These are phyloP conservation scores for Dinochytrium kinnereticum DNA, from an alignment of 371 early-diverging fungal genomes.

Conservation along the genomic window DNA sequence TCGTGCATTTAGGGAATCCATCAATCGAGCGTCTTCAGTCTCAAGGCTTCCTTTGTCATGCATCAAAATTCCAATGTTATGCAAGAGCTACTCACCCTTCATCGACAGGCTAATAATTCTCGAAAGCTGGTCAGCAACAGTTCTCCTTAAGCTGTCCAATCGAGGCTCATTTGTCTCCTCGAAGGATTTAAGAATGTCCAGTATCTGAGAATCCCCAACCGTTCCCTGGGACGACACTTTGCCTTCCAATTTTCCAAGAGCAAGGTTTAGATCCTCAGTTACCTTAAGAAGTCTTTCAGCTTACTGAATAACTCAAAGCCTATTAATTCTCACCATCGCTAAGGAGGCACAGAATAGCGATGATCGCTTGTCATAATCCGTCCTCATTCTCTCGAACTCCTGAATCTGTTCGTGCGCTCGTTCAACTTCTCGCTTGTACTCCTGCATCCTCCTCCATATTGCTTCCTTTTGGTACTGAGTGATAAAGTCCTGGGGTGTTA, in stretches of 20 bases:
- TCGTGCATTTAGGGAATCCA: conserved; percentile 15
- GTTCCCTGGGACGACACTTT: background rate
- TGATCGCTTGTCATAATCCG: conserved; percentile 9
- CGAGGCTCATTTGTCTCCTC: background rate
- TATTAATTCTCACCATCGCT: conserved; percentile 16
- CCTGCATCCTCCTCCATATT: conserved; percentile 80
- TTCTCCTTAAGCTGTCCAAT: background rate
- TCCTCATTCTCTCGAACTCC: conserved; percentile 17
- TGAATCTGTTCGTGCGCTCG: conserved; percentile 46
- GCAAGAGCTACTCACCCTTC: background rate
- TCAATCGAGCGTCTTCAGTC: background rate
- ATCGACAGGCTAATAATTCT: background rate
- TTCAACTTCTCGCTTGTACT: conserved; percentile 70
- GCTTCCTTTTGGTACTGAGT: conserved; percentile 78
- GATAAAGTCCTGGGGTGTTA: conserved; percentile 48
- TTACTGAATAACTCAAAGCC: conserved; percentile 1
- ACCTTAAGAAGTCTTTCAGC: conserved; percentile 12
- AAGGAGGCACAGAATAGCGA: conserved; percentile 12
- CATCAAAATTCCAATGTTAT: background rate
- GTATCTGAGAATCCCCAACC: background rate
- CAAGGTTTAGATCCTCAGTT: background rate
- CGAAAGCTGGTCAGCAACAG: background rate
- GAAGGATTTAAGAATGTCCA: background rate
- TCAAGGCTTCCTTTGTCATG: background rate
- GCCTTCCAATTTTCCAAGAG: background rate